Conservation (phyloP, 73 alveolate genomes). For the Effrenium voratum region DNA sequence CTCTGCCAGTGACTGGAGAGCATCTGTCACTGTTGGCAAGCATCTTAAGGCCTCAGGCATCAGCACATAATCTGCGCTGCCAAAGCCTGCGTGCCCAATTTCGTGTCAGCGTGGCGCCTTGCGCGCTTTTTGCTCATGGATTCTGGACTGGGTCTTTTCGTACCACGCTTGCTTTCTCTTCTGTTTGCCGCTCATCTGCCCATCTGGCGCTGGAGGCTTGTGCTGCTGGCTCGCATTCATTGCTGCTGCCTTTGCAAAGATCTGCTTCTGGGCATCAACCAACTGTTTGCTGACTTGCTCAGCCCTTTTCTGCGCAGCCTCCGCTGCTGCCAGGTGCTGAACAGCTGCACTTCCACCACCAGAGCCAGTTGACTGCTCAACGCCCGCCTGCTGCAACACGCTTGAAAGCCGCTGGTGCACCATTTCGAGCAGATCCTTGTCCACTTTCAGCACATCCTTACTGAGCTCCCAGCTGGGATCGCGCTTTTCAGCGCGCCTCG, state of each 20-base stretch:
- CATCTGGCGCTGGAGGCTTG: too few species aligned
- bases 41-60: background rate
- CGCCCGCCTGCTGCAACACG: background rate
- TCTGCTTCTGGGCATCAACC: background rate
- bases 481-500: background rate
- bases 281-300: background rate
- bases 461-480: background rate
- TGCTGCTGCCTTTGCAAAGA: background rate
- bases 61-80: too few species aligned
- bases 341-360: too few species aligned
- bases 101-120: background rate
- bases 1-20: too few species aligned
- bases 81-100: too few species aligned
- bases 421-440: background rate
- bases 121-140: too few species aligned
- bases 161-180: too few species aligned
- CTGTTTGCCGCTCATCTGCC: too few species aligned
- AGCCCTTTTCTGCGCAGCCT: background rate
- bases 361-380: too few species aligned
- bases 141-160: background rate
- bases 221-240: background rate
- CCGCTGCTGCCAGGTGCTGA: conserved; percentile 20
- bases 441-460: background rate
- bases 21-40: background rate
- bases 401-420: background rate